These are phyloP conservation scores for Paecilomyces fulvus DNA, from an alignment of 2,329 filamentous ascomycete genomes.

Conservation along the genomic window DNA sequence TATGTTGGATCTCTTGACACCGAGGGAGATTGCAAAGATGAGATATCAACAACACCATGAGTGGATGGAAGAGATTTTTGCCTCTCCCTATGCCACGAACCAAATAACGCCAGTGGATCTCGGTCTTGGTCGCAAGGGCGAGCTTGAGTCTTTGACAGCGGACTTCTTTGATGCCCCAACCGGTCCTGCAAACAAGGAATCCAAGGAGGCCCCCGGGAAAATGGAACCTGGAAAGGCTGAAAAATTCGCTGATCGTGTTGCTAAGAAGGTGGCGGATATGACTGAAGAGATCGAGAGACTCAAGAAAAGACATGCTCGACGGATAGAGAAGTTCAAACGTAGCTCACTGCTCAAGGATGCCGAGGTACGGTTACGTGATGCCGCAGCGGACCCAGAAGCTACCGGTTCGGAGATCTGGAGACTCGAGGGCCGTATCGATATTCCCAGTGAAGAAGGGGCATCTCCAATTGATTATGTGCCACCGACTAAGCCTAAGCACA, in stretches of 20 bases:
- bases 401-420: constrained; percentile 54
- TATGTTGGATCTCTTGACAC: constrained; percentile 80
- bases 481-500: constrained; percentile 35
- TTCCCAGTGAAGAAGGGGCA: constrained; percentile 24
- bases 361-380: constrained; percentile 65
- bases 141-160: constrained; percentile 70
- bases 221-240: constrained; percentile 70
- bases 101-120: constrained; percentile 84
- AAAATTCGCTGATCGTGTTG: constrained; percentile 72
- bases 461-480: constrained; percentile 25
- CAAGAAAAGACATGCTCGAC: constrained; percentile 67
- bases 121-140: constrained; percentile 74
- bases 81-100: constrained; percentile 75
- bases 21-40: constrained; percentile 76
- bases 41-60: constrained; percentile 93
- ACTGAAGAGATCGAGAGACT: constrained; percentile 77
- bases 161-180: constrained; percentile 66
- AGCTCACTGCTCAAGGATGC: constrained; percentile 62
- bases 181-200: constrained; percentile 20
- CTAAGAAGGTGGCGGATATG: constrained; percentile 62
- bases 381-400: constrained; percentile 48
- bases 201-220: constrained; percentile 36
- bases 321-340: constrained; percentile 65
- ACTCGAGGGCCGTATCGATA: constrained; percentile 46
- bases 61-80: constrained; percentile 97